A percentile compares a stretch with the other conserved stretches of the same genome.
These are phyloP conservation scores for Coemansia sp. DNA, from an alignment of 192 early-diverging fungal species.

Conservation along the genomic window DNA sequence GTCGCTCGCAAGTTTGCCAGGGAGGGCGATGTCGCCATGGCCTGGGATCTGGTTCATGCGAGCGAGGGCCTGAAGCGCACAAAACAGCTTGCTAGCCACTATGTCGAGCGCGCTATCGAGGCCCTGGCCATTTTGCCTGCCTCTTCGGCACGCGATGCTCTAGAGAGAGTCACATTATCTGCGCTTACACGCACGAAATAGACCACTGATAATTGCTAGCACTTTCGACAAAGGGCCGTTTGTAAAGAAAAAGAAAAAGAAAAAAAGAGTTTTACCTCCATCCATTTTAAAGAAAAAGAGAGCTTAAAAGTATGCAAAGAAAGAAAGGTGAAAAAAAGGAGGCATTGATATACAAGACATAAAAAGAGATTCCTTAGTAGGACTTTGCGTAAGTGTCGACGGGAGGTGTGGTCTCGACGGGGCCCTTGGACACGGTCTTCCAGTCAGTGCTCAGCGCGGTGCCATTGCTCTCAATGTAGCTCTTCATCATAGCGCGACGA, in stretches of 20 bases:
- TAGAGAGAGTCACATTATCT: constrained; percentile 79
- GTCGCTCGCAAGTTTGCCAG: constrained; percentile 85
- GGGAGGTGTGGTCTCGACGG: constrained; percentile 88
- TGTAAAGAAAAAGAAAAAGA: constrained; percentile 1
- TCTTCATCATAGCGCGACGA: constrained; percentile 96
- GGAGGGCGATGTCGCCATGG: constrained; percentile 76
- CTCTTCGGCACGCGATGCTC: constrained; percentile 74
- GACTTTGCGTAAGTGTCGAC: constrained; percentile 90
- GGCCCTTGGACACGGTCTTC: constrained; percentile 83
- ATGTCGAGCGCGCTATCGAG: constrained; percentile 74
- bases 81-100: constrained; percentile 69
- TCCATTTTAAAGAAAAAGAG: background rate
- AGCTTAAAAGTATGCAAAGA: background rate
- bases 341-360: constrained; percentile 1
- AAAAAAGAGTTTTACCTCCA: background rate
- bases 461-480: constrained; percentile 93
- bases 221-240: background rate
- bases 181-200: constrained; percentile 83
- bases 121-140: constrained; percentile 70
- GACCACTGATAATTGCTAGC: background rate
- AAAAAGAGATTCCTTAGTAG: constrained; percentile 24
- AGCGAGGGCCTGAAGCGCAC: constrained; percentile 81
- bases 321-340: background rate
- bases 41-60: constrained; percentile 75
- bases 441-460: constrained; percentile 96